A percentile compares a stretch with the other conserved stretches of the same genome.
Evolutionary conservation across 495 filamentous ascomycete genomes (phyloP).

Genomic region (Aspergillus leporis): DNA sequence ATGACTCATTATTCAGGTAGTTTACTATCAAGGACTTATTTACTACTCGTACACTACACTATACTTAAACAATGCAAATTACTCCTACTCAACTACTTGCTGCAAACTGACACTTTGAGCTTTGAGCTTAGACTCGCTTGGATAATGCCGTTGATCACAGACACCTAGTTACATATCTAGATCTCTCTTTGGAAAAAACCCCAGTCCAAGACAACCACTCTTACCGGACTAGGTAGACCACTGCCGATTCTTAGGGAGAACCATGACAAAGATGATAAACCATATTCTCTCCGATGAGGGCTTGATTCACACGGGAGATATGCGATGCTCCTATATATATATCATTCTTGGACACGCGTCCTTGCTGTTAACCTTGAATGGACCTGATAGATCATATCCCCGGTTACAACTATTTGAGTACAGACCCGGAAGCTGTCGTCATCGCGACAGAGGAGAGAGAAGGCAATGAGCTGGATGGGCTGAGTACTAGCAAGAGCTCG

Average conservation of each 20-base stretch:
- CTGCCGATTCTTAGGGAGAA: not conserved
- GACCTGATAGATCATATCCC: not conserved
- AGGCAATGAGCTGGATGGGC: not conserved
- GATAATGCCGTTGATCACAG: too few species aligned
- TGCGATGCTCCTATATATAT: constrained; percentile 1
- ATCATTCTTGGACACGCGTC: constrained; percentile 37
- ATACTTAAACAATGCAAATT: not conserved
- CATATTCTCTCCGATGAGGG: not conserved
- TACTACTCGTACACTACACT: not conserved
- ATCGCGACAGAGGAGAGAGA: not conserved
- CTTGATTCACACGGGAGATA: too few species aligned
- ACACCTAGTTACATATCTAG: too few species aligned
- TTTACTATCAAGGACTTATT: not conserved
- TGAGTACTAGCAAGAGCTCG: not conserved
- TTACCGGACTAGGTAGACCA: not conserved
- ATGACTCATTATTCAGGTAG: not conserved
- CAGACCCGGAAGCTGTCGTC: constrained; percentile 1
- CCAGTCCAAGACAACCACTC: too few species aligned
- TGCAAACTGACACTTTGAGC: too few species aligned
- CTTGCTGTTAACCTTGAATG: not conserved
- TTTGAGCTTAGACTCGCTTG: too few species aligned
- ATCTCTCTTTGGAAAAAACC: too few species aligned
- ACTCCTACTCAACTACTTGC: too few species aligned
- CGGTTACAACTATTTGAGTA: not conserved
- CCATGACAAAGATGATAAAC: not conserved